Base-by-base conservation (phyloP, 768 basidiomycete genomes). In the Rhodocollybia butyracea region DNA sequence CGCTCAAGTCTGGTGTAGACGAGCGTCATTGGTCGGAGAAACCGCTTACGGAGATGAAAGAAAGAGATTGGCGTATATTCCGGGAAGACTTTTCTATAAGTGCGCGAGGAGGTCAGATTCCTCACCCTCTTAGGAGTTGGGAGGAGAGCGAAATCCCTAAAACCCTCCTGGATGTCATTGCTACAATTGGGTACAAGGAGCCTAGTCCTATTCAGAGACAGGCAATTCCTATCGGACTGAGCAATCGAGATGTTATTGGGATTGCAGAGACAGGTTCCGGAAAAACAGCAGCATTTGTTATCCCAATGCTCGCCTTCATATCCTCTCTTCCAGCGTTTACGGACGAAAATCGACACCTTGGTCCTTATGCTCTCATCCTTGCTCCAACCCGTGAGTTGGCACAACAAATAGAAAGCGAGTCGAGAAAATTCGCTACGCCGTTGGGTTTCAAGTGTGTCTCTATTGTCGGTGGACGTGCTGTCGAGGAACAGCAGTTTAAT, bases 251-350 rank as follows among this genome's bases (percentile, higher is more conserved):
- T 70, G 86, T 98, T 60, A 98, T 99, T 66, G 97, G 97, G 61
- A 95, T 99, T 57, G 97, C 97, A 56, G 96, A 99, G 73, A 99
- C 97, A 42, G 96, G 95, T 79, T 98, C 96, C 64, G 96, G 96
- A 68, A 98, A 98, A 78, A 98, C 96, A 24, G 96, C 96, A 32
- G 93, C 95, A 3, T 98, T 98, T 68, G 95, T 98, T 57, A 96
- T 98, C 51, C 96, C 96, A 32, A 98, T 98, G 95, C 78, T 98
- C 47, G 78, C 91, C 31, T 99, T 98, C 72, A 99, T 99, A 62
- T 85, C 86, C 19, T 82, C 83, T 51, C 77, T 98, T 50, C 89
- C 95, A 29, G 81, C 82, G 2, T 85, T 99, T 59, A 85, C 85
- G 36, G 97, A 99, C 64, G 95, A 97, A 41, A 98, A 88, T 64